Evolutionary conservation across 2,329 filamentous ascomycete genomes (phyloP).

Genomic region (Aspergillus vadensis): DNA sequence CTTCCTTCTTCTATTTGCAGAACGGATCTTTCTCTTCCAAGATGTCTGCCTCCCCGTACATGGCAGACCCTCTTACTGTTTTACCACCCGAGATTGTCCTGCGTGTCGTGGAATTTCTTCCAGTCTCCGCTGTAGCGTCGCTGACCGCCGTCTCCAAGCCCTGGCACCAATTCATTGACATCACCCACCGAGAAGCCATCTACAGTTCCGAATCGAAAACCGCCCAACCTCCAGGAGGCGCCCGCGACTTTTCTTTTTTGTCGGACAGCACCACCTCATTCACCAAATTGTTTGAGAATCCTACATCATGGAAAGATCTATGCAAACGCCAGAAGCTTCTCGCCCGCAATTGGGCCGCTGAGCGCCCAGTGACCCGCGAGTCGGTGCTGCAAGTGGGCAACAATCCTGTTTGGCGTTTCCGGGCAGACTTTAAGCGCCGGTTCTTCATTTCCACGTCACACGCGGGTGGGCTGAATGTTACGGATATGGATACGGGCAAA

Average conservation of each 20-base stretch:
- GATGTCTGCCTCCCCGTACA: slow-evolving; percentile 20
- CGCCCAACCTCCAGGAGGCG: slow-evolving; percentile 24
- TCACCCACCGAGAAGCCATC: slow-evolving; percentile 46
- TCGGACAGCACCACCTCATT: slow-evolving; percentile 28
- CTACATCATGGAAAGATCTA: slow-evolving; percentile 47
- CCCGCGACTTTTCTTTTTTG: slow-evolving; percentile 37
- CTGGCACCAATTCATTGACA: slow-evolving; percentile 48
- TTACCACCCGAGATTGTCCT: slow-evolving; percentile 47
- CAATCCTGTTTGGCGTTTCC: slow-evolving; percentile 50
- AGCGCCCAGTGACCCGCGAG: slow-evolving; percentile 39
- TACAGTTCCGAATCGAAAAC: slow-evolving; percentile 44
- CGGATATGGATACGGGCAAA: slow-evolving; percentile 49
- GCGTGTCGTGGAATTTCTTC: slow-evolving; percentile 43
- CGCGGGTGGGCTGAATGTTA: slow-evolving; percentile 49
- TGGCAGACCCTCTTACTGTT: slow-evolving; percentile 31
- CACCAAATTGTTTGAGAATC: slow-evolving; percentile 37
- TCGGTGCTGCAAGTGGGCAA: slow-evolving; percentile 45
- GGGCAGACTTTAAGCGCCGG: slow-evolving; percentile 50
- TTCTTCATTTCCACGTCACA: slow-evolving; percentile 51
- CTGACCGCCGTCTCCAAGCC: slow-evolving; percentile 38
- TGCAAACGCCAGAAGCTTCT: slow-evolving; percentile 47
- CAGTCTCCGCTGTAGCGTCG: slow-evolving; percentile 38
- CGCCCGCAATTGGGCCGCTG: slow-evolving; percentile 40
- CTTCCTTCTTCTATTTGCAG: slow-evolving; percentile 5
- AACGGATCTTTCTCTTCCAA: background rate